Base-by-base conservation (phyloP, 306 rosid genomes). In the Cucurbita pepo region DNA sequence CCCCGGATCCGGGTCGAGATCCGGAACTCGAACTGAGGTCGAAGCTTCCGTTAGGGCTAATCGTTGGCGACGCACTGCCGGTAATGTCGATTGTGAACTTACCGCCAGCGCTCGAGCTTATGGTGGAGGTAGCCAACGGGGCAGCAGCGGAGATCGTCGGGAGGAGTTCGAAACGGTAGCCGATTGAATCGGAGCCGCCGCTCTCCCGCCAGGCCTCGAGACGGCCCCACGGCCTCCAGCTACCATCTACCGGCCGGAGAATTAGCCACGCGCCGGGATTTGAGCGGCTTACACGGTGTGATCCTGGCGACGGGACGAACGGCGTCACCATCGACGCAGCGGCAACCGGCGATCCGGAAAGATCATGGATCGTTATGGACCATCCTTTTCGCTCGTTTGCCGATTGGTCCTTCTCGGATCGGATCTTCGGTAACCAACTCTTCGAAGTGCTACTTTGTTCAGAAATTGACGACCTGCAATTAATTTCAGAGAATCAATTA, bases 231-330 rank as follows among this genome's bases (percentile, higher is more conserved):
- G 85, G 87, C 57, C 66, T 59, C 87, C 87, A 84, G 7, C 82
- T 81, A 25, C 83, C 81, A 37, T 81, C 87, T 5, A 78, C 81
- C 1, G 87, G 87, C 0, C 85, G 77, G 52, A 84, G 79, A 47
- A 84, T 78, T 36, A 84, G 81, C 87, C 87, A 84, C 22, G 87
- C 87, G 5, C 87, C 87, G 10, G 87, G 87, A 74, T 84, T 84
- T 9, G 87, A 78, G 10, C 85, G 81, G 81, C 85, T 84, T 9
- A 84, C 87, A 56, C 77, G 79, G 63, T 84, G 81, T 3, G 87
- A 78, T 0, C 85, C 85, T 0, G 85, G 79, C 1, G 85, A 78
- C 0, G 87, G 83, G 2, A 84, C 87, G 73, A 84, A 84, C 12
- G 87, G 87, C 1, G 85, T 84, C 30, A 84, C 85, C 87, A 84